Percentiles rank a stretch among this genome's conserved stretches.
phyloP scores from a whole-genome alignment of 2,329 filamentous ascomycete species.

The Stromatinia cepivora region DNA sequence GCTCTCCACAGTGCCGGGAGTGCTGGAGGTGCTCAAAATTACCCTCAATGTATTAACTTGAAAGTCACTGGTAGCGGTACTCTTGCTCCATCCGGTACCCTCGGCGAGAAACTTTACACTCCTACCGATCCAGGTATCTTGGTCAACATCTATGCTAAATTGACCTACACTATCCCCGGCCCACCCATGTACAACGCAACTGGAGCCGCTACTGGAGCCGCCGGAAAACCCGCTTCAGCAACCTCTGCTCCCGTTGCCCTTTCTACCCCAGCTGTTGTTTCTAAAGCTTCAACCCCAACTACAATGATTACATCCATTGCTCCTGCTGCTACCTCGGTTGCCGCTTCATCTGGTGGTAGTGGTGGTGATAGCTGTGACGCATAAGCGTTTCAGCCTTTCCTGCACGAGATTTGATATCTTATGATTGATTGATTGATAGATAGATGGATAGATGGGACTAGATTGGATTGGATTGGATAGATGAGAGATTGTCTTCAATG shows the following conservation, averaged over 20 bases:
- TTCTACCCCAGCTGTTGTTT: not conserved
- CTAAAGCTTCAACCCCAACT: not conserved
- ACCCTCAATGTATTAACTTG: slow-evolving; percentile 54
- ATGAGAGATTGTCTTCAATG: not conserved
- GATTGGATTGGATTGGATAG: not conserved
- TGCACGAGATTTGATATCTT: not conserved
- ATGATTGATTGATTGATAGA: not conserved
- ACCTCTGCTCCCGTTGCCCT: not conserved
- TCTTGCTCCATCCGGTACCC: slow-evolving; percentile 41
- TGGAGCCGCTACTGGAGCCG: not conserved
- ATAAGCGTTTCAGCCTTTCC: not conserved
- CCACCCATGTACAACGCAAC: slow-evolving; percentile 39
- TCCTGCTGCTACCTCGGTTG: not conserved
- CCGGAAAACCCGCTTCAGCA: not conserved
- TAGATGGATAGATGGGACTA: too few relatives aligned
- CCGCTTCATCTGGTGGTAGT: not conserved
- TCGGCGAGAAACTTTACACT: slow-evolving; percentile 46
- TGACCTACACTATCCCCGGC: slow-evolving; percentile 42
- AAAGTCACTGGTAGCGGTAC: slow-evolving; percentile 49
- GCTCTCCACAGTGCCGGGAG: slow-evolving; percentile 37
- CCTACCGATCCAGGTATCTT: slow-evolving; percentile 46
- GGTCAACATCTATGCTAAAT: slow-evolving; percentile 43
- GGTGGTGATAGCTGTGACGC: not conserved
- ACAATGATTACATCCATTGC: not conserved
- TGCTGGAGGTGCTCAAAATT: slow-evolving; percentile 49